These are phyloP conservation scores for Cercophora newfieldiana DNA, from an alignment of 495 filamentous ascomycete genomes.

Conservation along the genomic window DNA sequence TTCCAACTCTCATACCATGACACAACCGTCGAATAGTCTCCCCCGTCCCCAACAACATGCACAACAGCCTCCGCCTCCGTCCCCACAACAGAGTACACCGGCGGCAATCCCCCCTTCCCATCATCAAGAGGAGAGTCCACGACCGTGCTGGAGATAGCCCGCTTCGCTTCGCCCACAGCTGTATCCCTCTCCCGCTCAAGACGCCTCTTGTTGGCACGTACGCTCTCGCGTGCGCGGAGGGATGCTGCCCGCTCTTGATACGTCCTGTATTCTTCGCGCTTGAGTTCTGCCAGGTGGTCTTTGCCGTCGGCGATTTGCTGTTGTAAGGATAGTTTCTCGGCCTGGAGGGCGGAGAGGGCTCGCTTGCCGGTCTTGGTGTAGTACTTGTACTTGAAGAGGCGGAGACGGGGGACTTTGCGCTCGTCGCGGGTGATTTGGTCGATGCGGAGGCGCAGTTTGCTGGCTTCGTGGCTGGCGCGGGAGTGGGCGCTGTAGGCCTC, in stretches of 20 bases:
- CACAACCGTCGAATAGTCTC: too few species aligned
- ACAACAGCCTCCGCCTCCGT: not conserved
- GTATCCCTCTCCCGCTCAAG: not conserved
- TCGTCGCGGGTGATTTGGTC: not conserved
- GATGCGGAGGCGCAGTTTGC: not conserved
- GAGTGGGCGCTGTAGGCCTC: not conserved
- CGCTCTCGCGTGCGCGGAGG: not conserved
- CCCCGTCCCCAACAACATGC: not conserved
- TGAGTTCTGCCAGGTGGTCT: not conserved
- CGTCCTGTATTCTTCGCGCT: not conserved
- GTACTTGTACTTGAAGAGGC: not conserved
- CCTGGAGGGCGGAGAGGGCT: not conserved
- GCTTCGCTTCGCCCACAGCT: not conserved
- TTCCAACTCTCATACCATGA: not conserved
- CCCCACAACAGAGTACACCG: conserved; percentile 5
- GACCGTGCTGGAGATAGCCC: not conserved
- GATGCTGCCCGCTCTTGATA: not conserved
- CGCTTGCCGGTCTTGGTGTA: not conserved
- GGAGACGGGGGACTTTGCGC: not conserved
- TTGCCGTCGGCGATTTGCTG: not conserved
- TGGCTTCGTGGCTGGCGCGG: not conserved
- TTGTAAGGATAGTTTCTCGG: not conserved
- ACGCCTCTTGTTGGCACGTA: not conserved
- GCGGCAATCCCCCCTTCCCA: not conserved
- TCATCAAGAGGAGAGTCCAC: not conserved